These are phyloP conservation scores for Persicaria maculosa DNA, from an alignment of 148 eudicot species.

Conservation along the genomic window DNA sequence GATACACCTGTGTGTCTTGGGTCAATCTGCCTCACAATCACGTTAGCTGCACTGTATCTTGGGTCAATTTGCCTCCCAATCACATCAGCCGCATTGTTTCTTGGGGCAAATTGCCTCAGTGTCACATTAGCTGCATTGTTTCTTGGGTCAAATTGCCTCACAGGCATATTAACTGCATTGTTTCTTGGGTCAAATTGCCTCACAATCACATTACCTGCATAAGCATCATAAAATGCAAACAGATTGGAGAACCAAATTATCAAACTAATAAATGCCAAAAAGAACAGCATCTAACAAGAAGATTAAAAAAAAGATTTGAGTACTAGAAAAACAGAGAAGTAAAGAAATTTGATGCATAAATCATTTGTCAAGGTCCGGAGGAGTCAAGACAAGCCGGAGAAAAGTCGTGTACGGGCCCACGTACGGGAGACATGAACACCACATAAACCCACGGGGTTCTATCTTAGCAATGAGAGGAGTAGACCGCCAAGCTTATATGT, in stretches of 20 bases:
- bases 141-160: not conserved
- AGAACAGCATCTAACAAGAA: no score
- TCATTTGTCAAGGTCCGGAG: no score
- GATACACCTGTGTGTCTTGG: conserved; percentile 11
- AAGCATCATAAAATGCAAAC: not conserved
- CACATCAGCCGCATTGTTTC: conserved; percentile 10
- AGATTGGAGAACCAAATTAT: not conserved
- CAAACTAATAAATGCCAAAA: not conserved
- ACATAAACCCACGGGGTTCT: no score
- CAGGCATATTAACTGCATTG: conserved; percentile 9
- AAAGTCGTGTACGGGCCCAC: no score
- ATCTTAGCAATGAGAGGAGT: no score
- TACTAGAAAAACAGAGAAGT: no score
- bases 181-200: not conserved
- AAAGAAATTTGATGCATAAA: no score
- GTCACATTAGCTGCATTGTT: conserved; percentile 8
- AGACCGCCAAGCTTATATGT: no score
- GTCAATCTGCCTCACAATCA: conserved; percentile 19
- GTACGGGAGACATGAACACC: no score
- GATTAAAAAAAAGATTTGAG: no score
- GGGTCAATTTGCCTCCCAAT: not conserved
- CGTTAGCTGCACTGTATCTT: conserved; percentile 11
- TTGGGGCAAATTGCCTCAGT: conserved; percentile 21
- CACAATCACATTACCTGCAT: not conserved
- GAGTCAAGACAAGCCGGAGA: no score